A percentile compares a stretch with the other conserved stretches of the same genome.
phyloP scores from a whole-genome alignment of 352 stramenopile genomes.

The Globisporangium sylvaticum region DNA sequence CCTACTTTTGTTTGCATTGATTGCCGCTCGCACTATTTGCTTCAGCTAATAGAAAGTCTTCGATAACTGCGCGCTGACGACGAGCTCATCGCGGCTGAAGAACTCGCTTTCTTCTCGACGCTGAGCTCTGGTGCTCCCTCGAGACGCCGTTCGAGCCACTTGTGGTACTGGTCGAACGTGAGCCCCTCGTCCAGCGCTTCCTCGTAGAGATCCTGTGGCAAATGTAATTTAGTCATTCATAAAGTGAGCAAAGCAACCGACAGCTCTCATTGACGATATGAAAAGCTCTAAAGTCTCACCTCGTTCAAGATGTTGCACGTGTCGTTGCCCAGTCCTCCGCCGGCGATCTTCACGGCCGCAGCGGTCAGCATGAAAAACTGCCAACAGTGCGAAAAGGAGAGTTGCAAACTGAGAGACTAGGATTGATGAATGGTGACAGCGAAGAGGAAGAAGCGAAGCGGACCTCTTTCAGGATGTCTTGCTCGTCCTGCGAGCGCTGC shows the following conservation, averaged over 20 bases:
- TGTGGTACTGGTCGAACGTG: conserved; percentile 55
- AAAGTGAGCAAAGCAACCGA: neutral
- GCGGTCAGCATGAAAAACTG: conserved; percentile 66
- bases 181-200: conserved; percentile 43
- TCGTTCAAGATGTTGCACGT: conserved; percentile 62
- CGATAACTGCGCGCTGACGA: neutral
- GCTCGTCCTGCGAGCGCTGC: conserved; percentile 17
- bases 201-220: conserved; percentile 34
- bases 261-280: neutral
- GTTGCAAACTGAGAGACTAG: conserved; percentile 32
- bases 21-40: neutral
- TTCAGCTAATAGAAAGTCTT: neutral
- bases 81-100: neutral
- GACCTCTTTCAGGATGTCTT: conserved; percentile 51
- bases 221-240: neutral
- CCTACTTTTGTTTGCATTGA: neutral
- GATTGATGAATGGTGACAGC: conserved; percentile 18
- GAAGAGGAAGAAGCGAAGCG: conserved; percentile 12
- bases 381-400: conserved; percentile 22
- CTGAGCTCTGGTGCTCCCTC: conserved; percentile 19
- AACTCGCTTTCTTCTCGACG: conserved; percentile 6
- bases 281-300: conserved; percentile 2
- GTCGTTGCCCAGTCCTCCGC: conserved; percentile 46
- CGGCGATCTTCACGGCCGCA: conserved; percentile 49
- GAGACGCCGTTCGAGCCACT: conserved; percentile 42